These are phyloP conservation scores for Lachnum nothofagi DNA, from an alignment of 2,329 filamentous ascomycete genomes.

Conservation along the genomic window DNA sequence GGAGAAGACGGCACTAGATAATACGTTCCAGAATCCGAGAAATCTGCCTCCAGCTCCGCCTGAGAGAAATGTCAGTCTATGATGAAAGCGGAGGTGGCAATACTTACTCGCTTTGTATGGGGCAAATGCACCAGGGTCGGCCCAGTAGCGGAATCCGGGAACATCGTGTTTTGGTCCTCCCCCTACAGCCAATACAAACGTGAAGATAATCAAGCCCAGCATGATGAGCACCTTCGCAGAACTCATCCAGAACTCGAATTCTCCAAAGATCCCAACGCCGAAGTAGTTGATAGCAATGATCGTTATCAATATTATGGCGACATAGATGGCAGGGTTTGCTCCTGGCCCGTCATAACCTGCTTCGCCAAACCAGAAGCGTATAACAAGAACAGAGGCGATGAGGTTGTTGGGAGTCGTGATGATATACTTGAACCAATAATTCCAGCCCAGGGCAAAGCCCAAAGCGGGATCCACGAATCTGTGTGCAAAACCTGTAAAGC, in stretches of 20 bases:
- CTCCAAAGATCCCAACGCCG: constrained; percentile 32
- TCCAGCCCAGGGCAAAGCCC: constrained; percentile 66
- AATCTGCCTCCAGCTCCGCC: constrained; percentile 44
- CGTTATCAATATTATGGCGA: constrained; percentile 61
- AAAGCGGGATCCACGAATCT: constrained; percentile 76
- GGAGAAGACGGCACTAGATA: constrained; percentile 49
- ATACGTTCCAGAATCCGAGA: constrained; percentile 54
- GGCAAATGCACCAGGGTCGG: constrained; percentile 40
- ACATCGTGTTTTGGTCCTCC: constrained; percentile 55
- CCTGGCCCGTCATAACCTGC: constrained; percentile 15
- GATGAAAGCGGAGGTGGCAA: not conserved
- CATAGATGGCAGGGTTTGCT: constrained; percentile 75
- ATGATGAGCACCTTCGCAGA: constrained; percentile 60
- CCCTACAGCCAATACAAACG: constrained; percentile 57
- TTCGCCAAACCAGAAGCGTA: constrained; percentile 69
- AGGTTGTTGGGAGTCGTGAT: constrained; percentile 82
- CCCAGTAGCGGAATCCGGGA: constrained; percentile 48
- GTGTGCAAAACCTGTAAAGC: constrained; percentile 76
- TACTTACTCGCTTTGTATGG: constrained; percentile 24
- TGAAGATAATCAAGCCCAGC: constrained; percentile 60
- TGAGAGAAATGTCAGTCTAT: constrained; percentile 39
- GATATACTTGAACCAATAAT: constrained; percentile 53
- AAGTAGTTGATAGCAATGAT: constrained; percentile 66
- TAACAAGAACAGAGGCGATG: constrained; percentile 72
- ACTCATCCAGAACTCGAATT: constrained; percentile 54